Evolutionary conservation across 1,139 yeast genomes (phyloP).

Genomic region (Pneumocystis murina): DNA sequence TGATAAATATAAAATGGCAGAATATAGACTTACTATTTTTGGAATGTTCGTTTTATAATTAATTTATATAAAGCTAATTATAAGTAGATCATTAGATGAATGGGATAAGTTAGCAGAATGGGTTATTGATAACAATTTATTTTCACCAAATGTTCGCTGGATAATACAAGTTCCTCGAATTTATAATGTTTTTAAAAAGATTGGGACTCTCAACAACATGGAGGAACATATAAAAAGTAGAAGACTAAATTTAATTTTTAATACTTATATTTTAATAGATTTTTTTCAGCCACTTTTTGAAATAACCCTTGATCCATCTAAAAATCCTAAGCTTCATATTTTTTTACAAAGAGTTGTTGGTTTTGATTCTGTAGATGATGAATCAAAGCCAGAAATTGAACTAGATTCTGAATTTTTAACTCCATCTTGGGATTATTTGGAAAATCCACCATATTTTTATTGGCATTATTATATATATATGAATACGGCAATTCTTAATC

Average conservation of each 20-base stretch:
- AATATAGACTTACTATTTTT: constrained; percentile 83
- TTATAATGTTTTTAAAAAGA: constrained; percentile 73
- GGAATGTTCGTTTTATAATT: constrained; percentile 46
- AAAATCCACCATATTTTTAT: constrained; percentile 95
- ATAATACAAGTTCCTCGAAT: constrained; percentile 85
- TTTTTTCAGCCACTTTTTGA: constrained; percentile 70
- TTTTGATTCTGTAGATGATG: constrained; percentile 96
- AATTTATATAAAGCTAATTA: neutral
- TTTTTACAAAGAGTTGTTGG: constrained; percentile 91
- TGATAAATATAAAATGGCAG: constrained; percentile 93
- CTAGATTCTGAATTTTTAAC: constrained; percentile 68
- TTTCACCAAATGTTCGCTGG: constrained; percentile 95
- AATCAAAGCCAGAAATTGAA: constrained; percentile 75
- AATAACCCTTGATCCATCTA: constrained; percentile 66
- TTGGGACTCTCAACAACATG: constrained; percentile 55
- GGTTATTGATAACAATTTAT: constrained; percentile 83
- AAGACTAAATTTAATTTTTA: neutral
- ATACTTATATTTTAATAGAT: neutral
- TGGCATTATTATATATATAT: constrained; percentile 80
- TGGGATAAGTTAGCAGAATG: constrained; percentile 94
- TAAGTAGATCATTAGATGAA: constrained; percentile 31
- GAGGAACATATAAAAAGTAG: constrained; percentile 48
- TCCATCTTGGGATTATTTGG: constrained; percentile 63
- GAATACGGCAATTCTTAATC: constrained; percentile 70
- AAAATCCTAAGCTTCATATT: constrained; percentile 76